These are phyloP conservation scores for Dictyostelium discoideum DNA, from an alignment of 78 protist genomes.

Conservation along the genomic window DNA sequence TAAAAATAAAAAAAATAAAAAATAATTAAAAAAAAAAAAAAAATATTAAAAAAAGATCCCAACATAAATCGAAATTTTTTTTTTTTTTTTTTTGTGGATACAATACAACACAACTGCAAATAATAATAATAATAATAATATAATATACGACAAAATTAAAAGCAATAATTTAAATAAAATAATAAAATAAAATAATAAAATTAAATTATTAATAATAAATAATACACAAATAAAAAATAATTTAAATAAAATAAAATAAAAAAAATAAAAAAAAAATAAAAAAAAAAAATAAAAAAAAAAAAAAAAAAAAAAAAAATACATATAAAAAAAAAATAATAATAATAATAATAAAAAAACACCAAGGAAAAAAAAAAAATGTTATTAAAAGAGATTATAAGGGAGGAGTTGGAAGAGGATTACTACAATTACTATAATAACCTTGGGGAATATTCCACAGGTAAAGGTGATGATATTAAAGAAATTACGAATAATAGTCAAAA, in stretches of 20 bases:
- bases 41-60: neutral
- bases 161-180: too few relatives aligned
- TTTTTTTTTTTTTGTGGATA: too few relatives aligned
- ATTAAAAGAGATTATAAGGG: neutral
- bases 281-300: neutral
- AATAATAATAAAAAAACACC: neutral
- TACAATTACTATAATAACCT: neutral
- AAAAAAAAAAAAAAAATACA: neutral
- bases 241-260: neutral
- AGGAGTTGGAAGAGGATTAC: neutral
- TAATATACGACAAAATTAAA: too few relatives aligned
- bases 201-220: neutral
- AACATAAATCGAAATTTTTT: neutral
- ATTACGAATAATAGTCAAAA: neutral
- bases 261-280: neutral
- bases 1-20: too few relatives aligned
- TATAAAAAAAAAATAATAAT: neutral
- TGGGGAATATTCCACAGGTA: neutral
- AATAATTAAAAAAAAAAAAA: neutral
- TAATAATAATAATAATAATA: too few relatives aligned
- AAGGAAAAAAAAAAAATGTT: neutral
- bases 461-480: neutral
- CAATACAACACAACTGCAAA: too few relatives aligned
- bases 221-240: neutral
- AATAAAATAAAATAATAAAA: neutral